phyloP scores from a whole-genome alignment of 2,329 filamentous ascomycete species.

The Celoporthe dispersa region DNA sequence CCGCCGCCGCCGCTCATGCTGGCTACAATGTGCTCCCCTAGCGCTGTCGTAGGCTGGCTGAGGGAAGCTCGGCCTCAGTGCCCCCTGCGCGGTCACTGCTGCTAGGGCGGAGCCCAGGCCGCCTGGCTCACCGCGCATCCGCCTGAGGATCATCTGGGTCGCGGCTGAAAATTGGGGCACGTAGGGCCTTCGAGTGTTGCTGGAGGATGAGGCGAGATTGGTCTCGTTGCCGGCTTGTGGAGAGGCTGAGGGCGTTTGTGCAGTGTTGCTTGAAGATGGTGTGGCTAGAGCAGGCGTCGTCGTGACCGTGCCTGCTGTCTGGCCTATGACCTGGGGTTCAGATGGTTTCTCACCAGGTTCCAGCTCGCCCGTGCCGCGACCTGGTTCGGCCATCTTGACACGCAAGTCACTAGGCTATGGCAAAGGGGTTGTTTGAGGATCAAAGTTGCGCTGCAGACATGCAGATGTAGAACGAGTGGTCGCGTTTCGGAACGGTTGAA shows the following conservation, averaged over 20 bases:
- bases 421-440: not conserved
- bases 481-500: not conserved
- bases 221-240: slow-evolving; percentile 8
- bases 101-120: slow-evolving; percentile 35
- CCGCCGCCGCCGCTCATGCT: slow-evolving; percentile 39
- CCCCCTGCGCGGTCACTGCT: slow-evolving; percentile 31
- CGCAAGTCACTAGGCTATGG: not conserved
- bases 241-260: not conserved
- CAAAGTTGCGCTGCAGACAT: not conserved
- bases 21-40: slow-evolving; percentile 45
- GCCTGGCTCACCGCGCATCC: slow-evolving; percentile 34
- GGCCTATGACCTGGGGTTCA: not conserved
- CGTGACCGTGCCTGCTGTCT: too few relatives aligned
- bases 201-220: slow-evolving; percentile 67
- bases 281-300: slow-evolving; percentile 9
- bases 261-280: slow-evolving; percentile 4
- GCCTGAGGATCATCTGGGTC: slow-evolving; percentile 33
- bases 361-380: not conserved
- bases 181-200: slow-evolving; percentile 63
- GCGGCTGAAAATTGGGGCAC: slow-evolving; percentile 29
- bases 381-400: slow-evolving; percentile 11
- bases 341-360: not conserved
- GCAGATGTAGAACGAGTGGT: not conserved
- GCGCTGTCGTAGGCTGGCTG: slow-evolving; percentile 44
- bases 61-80: slow-evolving; percentile 35